phyloP scores from a whole-genome alignment of 2,329 filamentous ascomycete species.

The Calycina herbarum region DNA sequence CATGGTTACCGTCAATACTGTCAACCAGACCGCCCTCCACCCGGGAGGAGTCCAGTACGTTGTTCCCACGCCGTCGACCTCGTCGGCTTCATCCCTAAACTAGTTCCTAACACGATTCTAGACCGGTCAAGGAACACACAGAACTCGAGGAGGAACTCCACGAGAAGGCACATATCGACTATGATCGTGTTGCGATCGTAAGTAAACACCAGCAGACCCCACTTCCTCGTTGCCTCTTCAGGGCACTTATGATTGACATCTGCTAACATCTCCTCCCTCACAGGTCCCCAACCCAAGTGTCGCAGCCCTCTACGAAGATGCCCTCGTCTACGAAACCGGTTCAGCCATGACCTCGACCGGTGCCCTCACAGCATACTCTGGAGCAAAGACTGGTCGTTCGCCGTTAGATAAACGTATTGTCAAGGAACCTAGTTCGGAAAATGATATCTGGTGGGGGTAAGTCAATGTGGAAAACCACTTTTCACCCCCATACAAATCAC shows the following conservation, averaged over 20 bases:
- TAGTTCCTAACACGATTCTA: constrained; percentile 40
- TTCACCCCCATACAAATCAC: constrained; percentile 1
- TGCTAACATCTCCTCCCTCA: constrained; percentile 17
- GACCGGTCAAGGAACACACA: constrained; percentile 83
- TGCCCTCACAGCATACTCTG: constrained; percentile 95
- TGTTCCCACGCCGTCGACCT: constrained; percentile 2
- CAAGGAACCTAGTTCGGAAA: constrained; percentile 83
- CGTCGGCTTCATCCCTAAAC: constrained; percentile 10
- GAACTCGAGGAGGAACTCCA: constrained; percentile 98
- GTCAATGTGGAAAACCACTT: neutral
- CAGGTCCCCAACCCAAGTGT: constrained; percentile 82
- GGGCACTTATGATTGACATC: constrained; percentile 5
- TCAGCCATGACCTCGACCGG: constrained; percentile 96
- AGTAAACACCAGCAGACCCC: constrained; percentile 39
- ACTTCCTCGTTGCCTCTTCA: neutral
- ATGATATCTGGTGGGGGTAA: constrained; percentile 92
- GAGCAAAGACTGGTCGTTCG: constrained; percentile 95
- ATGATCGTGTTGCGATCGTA: constrained; percentile 97
- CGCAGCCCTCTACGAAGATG: constrained; percentile 97
- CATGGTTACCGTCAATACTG: constrained; percentile 33
- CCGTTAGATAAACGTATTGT: constrained; percentile 98
- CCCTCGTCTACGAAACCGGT: constrained; percentile 94
- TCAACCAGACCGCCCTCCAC: constrained; percentile 36
- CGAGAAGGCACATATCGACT: constrained; percentile 98
- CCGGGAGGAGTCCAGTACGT: constrained; percentile 37